Evolutionary conservation across 139 green algal species (phyloP), one percentile per base, ranked within the genome.

Genomic region (Chlamydomonas sphaeroides): DNA sequence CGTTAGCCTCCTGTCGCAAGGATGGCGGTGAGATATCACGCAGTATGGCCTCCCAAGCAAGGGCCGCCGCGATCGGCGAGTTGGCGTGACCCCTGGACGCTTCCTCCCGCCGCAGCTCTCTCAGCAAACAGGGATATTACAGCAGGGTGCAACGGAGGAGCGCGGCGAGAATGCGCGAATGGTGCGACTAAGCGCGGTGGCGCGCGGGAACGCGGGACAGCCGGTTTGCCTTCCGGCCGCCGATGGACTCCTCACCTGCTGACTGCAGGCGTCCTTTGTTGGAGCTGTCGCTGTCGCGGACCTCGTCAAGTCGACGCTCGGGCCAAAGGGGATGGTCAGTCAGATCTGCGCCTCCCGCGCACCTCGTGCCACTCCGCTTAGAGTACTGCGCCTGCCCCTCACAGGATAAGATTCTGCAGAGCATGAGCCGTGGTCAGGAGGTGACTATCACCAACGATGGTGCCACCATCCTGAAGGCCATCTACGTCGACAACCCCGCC

Each of bases 331-430:
- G 78, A 98, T 98, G 95, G 95, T 97, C 78, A 83, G 91, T 63
- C 66, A 72, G 66, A 72, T 72, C 66, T 38, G 56, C 20, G 14
- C 56, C 20, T 33, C 5, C 11, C 56, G 45, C 17, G 20, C 5
- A 18, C 39, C 36, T 56, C 26, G 56, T 73, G 26, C 35, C 14
- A 17, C 48, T 23, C 11, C 14, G 14, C 48, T 56, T 17, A 56
- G 48, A n/a, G n/a, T n/a, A n/a, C n/a, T n/a, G n/a, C n/a, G n/a
- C n/a, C n/a, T n/a, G n/a, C n/a, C n/a, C 10, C n/a, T 11, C 84
- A 78, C 90, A 98, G 95, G 97, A 99, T 89, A 99, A 99, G 83
- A 99, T 99, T 72, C 88, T 99, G 78, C 95, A 99, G 78, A 98
- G 93, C 79, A 94, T 98, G 88, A 86, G 91, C n/a, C 83, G 95